Base-by-base conservation (phyloP, 768 basidiomycete species). In the Naematelia encephala region DNA sequence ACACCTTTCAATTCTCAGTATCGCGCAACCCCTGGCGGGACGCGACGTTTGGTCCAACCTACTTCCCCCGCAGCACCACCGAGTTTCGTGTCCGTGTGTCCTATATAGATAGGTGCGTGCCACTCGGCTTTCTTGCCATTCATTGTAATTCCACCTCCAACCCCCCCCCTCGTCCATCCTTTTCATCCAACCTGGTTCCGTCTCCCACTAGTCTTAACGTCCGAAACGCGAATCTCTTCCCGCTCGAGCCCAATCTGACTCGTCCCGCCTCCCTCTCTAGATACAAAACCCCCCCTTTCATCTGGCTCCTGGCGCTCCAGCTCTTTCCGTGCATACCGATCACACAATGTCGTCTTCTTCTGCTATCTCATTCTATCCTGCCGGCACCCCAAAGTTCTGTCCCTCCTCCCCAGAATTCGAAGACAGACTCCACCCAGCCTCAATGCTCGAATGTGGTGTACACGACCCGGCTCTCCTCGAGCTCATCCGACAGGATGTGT, bases 391-490 rank as follows among this genome's bases (percentile, higher is more conserved):
- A 44, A 48, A 46, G n/a, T 70, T 73, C 61, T 61, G 51, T 25
- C 72, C 72, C 16, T 51, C 54, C 53, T 70, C 69, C 26, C 72
- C 72, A 34, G 57, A 55, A 27, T 77, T 77, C 57, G 72, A 75
- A 62, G 74, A 77, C 51, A 55, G 75, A 16, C 70, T 58, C 13
- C 75, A 77, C 63, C 75, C 75, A 11, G 75, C 75, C 16, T 75
- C 73, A 14, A 60, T 77, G 23, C 60, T 61, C 14, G 51, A 63
- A 4, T 77, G 75, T 52, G 75, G 75, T 21, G 77, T 82, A 67
- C 94, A 97, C 81, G 85, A 90, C 79, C 87, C 87, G 22, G 84
- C 84, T 61, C 84, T 97, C 62, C 81, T 93, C 61, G 82, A 84
- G 66, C 86, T 97, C 66, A 82, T 97, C 80, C 80, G 83, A 64